Percentiles rank a stretch among this genome's conserved stretches.
These are phyloP conservation scores for Botrytis pseudocinerea DNA, from an alignment of 2,329 filamentous ascomycete genomes.

Conservation along the genomic window DNA sequence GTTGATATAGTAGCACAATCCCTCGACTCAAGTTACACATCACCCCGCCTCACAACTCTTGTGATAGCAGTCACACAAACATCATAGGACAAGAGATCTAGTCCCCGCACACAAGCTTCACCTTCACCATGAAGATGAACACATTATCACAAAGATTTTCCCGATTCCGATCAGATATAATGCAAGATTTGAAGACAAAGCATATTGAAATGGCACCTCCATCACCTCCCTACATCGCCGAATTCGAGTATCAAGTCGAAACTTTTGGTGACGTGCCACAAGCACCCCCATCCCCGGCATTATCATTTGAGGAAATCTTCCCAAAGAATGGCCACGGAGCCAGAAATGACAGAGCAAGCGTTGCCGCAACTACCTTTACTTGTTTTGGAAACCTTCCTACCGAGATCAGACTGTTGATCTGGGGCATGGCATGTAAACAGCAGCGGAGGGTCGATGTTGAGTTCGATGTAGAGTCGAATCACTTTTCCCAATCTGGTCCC, in stretches of 20 bases:
- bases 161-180: not conserved
- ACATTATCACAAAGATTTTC: not conserved
- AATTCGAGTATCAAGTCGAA: slow-evolving; percentile 21
- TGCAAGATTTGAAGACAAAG: not conserved
- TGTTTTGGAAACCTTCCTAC: slow-evolving; percentile 6
- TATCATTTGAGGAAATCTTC: slow-evolving; percentile 17
- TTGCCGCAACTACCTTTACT: slow-evolving; percentile 4
- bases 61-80: not conserved
- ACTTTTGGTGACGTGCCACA: not conserved
- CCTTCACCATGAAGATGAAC: not conserved
- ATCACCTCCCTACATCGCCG: slow-evolving; percentile 14
- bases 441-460: slow-evolving; percentile 11
- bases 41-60: not conserved
- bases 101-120: not conserved
- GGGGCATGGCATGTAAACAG: slow-evolving; percentile 11
- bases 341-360: not conserved
- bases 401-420: slow-evolving; percentile 17
- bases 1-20: not conserved
- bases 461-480: not conserved
- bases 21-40: not conserved
- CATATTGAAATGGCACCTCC: not conserved
- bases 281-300: slow-evolving; percentile 9
- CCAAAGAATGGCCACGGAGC: not conserved
- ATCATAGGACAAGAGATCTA: not conserved
- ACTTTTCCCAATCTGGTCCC: not conserved